A percentile compares a stretch with the other conserved stretches of the same genome.
Evolutionary conservation across 1,139 yeast genomes (phyloP).

Genomic region (Blastobotrys persicus): DNA sequence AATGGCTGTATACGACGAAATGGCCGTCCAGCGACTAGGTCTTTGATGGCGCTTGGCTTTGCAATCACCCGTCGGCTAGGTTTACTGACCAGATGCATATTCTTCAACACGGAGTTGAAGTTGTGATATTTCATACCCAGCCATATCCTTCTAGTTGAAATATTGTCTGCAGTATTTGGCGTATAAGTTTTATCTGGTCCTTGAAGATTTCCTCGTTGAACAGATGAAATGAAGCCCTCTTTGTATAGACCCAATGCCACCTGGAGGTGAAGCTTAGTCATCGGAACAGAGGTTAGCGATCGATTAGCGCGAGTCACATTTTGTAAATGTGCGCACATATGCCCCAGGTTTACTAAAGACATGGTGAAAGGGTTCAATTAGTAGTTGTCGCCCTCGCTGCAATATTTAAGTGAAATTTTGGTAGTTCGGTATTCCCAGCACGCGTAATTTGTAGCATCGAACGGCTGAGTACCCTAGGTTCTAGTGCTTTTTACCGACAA

Average conservation of each 20-base stretch:
- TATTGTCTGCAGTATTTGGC: conserved; percentile 85
- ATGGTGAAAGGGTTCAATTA: conserved; percentile 39
- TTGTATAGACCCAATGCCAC: conserved; percentile 81
- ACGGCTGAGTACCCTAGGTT: no score
- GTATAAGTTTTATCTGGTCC: conserved; percentile 79
- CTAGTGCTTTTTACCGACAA: no score
- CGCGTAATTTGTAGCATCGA: conserved; percentile 3
- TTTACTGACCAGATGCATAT: conserved; percentile 72
- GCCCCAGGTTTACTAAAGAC: conserved; percentile 84
- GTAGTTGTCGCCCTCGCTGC: not conserved
- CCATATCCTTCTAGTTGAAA: conserved; percentile 88
- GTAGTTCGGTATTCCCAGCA: not conserved
- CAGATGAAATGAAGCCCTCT: conserved; percentile 83
- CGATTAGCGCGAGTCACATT: conserved; percentile 78
- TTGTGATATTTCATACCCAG: conserved; percentile 84
- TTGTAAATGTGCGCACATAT: conserved; percentile 84
- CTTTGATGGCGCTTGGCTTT: conserved; percentile 60
- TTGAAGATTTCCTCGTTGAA: conserved; percentile 82
- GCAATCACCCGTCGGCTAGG: conserved; percentile 79
- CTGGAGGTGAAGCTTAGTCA: conserved; percentile 77
- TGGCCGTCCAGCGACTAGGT: conserved; percentile 71
- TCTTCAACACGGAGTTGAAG: conserved; percentile 70
- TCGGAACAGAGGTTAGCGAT: conserved; percentile 78
- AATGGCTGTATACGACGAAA: conserved; percentile 76
- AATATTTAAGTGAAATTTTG: not conserved